A percentile compares a stretch with the other conserved stretches of the same genome.
Evolutionary conservation across 2,329 filamentous ascomycete genomes (phyloP).

Genomic region (Microcera coccophila): DNA sequence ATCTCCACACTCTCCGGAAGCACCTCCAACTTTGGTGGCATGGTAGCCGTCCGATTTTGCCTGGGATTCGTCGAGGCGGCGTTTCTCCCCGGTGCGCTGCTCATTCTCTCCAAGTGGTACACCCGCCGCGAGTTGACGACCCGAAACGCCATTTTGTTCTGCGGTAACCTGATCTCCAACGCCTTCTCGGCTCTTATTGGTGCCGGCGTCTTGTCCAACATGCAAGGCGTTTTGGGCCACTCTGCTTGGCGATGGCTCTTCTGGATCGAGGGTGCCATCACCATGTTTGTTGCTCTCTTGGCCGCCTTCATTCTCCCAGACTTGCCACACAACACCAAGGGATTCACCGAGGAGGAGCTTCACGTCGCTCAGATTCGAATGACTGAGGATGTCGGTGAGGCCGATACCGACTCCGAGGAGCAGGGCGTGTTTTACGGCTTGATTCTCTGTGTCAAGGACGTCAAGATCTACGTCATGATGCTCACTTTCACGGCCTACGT

Average conservation of each 20-base stretch:
- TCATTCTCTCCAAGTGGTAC: conserved; percentile 65
- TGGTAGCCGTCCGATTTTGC: conserved; percentile 56
- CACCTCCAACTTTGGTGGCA: conserved; percentile 48
- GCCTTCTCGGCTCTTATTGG: conserved; percentile 58
- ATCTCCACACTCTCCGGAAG: conserved; percentile 55
- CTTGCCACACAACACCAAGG: conserved; percentile 52
- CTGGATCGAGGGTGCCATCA: conserved; percentile 54
- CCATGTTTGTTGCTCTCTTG: conserved; percentile 45
- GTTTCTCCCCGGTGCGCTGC: conserved; percentile 60
- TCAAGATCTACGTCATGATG: conserved; percentile 63
- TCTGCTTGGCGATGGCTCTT: conserved; percentile 60
- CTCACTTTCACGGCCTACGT: conserved; percentile 59
- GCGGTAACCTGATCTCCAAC: conserved; percentile 57
- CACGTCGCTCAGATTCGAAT: conserved; percentile 53
- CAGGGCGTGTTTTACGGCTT: conserved; percentile 51
- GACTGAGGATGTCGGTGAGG: conserved; percentile 55
- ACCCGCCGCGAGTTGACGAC: conserved; percentile 55
- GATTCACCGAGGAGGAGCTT: conserved; percentile 57
- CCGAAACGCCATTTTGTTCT: conserved; percentile 56
- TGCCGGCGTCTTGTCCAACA: conserved; percentile 55
- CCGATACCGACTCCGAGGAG: conserved; percentile 48
- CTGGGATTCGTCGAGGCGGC: conserved; percentile 61
- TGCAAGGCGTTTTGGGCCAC: conserved; percentile 52
- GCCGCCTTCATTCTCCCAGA: conserved; percentile 51
- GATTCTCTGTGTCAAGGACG: conserved; percentile 56